These are phyloP conservation scores for Tylopilus sp. DNA, from an alignment of 768 basidiomycete genomes.

Conservation along the genomic window DNA sequence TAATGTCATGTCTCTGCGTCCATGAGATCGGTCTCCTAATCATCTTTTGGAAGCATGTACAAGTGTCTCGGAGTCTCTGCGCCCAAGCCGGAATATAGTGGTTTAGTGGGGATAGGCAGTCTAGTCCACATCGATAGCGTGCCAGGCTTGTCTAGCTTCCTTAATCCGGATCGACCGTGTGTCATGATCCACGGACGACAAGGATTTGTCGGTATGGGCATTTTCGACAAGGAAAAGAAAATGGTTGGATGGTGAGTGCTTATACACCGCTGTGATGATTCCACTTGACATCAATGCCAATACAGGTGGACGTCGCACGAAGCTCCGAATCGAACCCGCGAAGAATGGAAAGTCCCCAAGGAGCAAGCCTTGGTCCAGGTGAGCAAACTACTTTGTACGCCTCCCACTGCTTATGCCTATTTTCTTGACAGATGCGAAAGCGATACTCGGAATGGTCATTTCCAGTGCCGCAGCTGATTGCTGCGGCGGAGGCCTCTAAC, in stretches of 20 bases:
- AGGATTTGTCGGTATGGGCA: slow-evolving; percentile 26
- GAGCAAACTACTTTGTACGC: background rate
- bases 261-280: background rate
- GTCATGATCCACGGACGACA: slow-evolving; percentile 27
- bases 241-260: slow-evolving; percentile 24
- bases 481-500: slow-evolving; percentile 14
- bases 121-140: slow-evolving; percentile 17
- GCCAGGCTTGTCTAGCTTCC: slow-evolving; percentile 18
- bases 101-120: slow-evolving; percentile 23
- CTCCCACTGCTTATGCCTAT: background rate
- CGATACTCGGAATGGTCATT: slow-evolving; percentile 28
- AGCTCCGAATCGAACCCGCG: slow-evolving; percentile 22
- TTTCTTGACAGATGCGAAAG: slow-evolving; percentile 17
- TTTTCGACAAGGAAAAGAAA: slow-evolving; percentile 25
- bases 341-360: slow-evolving; percentile 29
- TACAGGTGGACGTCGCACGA: slow-evolving; percentile 31
- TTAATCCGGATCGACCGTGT: slow-evolving; percentile 23
- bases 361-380: slow-evolving; percentile 20
- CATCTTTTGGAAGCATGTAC: slow-evolving; percentile 19
- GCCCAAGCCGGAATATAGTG: slow-evolving; percentile 29
- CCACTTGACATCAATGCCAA: background rate
- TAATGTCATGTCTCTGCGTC: background rate
- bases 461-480: slow-evolving; percentile 27
- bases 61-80: slow-evolving; percentile 13
- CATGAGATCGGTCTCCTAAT: background rate